Evolutionary conservation across 306 rosid species (phyloP).

Genomic region (Vigna unguiculata): DNA sequence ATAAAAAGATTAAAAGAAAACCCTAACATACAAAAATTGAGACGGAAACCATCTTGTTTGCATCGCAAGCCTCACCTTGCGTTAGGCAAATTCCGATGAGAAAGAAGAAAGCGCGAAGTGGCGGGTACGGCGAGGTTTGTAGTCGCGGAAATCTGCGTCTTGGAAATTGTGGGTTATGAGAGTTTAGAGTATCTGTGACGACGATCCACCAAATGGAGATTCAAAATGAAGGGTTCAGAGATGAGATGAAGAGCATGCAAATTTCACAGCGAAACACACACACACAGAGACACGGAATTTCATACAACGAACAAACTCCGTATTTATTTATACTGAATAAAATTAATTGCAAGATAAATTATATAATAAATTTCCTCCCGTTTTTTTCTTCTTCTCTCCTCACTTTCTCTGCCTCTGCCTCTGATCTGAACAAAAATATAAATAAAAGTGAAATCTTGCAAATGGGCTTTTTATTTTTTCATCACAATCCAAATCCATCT

Average conservation of each 20-base stretch:
- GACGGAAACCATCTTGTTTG: slow-evolving; percentile 49
- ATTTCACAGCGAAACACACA: slow-evolving; percentile 9
- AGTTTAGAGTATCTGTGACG: slow-evolving; percentile 39
- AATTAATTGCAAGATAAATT: slow-evolving; percentile 33
- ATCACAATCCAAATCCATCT: slow-evolving; percentile 49
- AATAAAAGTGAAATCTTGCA: slow-evolving; percentile 25
- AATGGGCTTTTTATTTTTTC: slow-evolving; percentile 4
- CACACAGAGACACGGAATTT: slow-evolving; percentile 42
- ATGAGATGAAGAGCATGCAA: slow-evolving; percentile 42
- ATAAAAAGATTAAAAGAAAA: slow-evolving; percentile 40
- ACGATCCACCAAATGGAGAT: slow-evolving; percentile 43
- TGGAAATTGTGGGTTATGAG: slow-evolving; percentile 16
- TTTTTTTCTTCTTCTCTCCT: slow-evolving; percentile 27
- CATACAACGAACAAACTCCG: slow-evolving; percentile 40
- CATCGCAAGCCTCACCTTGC: slow-evolving; percentile 58
- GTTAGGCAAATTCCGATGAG: slow-evolving; percentile 10
- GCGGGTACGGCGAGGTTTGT: slow-evolving; percentile 5
- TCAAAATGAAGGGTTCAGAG: slow-evolving; percentile 43
- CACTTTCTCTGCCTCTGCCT: slow-evolving; percentile 41
- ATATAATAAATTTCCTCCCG: neutral
- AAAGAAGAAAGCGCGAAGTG: slow-evolving; percentile 39
- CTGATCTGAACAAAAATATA: slow-evolving; percentile 42
- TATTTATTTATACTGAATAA: slow-evolving; percentile 28
- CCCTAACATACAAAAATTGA: slow-evolving; percentile 53
- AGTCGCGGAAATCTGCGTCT: slow-evolving; percentile 29